Evolutionary conservation across 805 yeast species (phyloP).

Genomic region (Saccharomycopsis capsularis): DNA sequence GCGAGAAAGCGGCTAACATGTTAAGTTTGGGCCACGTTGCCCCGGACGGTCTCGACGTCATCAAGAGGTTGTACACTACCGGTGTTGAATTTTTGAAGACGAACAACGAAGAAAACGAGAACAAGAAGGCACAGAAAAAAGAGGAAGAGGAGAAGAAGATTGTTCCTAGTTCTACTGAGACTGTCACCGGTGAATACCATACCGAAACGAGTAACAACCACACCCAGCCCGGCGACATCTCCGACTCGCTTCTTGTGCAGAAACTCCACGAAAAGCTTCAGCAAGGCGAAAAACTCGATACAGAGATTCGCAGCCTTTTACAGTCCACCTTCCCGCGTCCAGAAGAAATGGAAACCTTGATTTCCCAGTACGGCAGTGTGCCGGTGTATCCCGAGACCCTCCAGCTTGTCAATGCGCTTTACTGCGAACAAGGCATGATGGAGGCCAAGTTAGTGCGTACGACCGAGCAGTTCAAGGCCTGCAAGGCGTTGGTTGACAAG

Average conservation of each 20-base stretch:
- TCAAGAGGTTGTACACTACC: slow-evolving; percentile 22
- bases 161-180: neutral
- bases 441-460: slow-evolving; percentile 8
- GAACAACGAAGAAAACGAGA: neutral
- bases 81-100: slow-evolving; percentile 21
- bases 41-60: slow-evolving; percentile 24
- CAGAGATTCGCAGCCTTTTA: slow-evolving; percentile 13
- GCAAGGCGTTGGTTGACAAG: neutral
- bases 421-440: neutral
- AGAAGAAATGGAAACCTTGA: slow-evolving; percentile 13
- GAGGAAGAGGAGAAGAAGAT: neutral
- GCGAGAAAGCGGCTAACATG: slow-evolving; percentile 26
- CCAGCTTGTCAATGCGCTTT: neutral
- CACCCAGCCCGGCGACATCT: too few relatives aligned
- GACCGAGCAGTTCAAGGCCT: too few relatives aligned
- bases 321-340: slow-evolving; percentile 15
- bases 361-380: neutral
- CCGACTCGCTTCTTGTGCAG: too few relatives aligned
- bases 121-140: too few relatives aligned
- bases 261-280: slow-evolving; percentile 13
- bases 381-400: slow-evolving; percentile 11
- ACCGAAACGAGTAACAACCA: too few relatives aligned
- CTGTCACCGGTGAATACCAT: too few relatives aligned
- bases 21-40: slow-evolving; percentile 14
- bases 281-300: slow-evolving; percentile 22